phyloP scores from a whole-genome alignment of 306 rosid species.

The Prunus mongolica region DNA sequence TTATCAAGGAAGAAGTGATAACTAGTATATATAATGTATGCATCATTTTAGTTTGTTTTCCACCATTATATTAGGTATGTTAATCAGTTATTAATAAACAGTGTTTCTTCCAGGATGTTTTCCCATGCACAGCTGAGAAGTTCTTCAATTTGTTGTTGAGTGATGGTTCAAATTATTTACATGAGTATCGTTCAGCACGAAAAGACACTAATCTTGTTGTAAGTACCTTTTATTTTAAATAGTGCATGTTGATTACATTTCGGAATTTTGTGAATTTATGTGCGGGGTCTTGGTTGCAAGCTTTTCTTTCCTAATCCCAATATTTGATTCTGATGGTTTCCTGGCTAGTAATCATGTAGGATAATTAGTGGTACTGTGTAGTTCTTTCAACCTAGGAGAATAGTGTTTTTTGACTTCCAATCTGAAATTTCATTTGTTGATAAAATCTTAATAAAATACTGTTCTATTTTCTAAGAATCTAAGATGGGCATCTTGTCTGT shows the following conservation, averaged over 20 bases:
- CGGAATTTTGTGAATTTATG: neutral
- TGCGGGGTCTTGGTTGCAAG: neutral
- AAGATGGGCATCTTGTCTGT: neutral
- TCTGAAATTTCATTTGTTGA: neutral
- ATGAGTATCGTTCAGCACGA: constrained; percentile 59
- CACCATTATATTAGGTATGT: constrained; percentile 8
- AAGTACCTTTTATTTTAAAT: constrained; percentile 33
- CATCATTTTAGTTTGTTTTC: constrained; percentile 11
- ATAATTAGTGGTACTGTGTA: neutral
- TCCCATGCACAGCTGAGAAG: constrained; percentile 78
- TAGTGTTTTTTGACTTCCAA: neutral
- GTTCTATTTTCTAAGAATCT: neutral
- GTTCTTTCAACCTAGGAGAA: neutral
- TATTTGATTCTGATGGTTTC: neutral
- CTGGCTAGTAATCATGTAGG: neutral
- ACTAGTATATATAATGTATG: constrained; percentile 72
- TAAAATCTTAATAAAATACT: neutral
- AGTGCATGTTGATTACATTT: neutral
- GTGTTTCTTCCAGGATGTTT: constrained; percentile 60
- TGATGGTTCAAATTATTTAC: constrained; percentile 64
- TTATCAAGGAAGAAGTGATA: constrained; percentile 74
- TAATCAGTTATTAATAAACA: constrained; percentile 25
- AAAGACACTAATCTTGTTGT: constrained; percentile 89
- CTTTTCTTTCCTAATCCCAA: neutral
- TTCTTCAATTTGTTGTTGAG: constrained; percentile 60